phyloP scores from a whole-genome alignment of 495 filamentous ascomycete genomes.

The Hyphodiscus hymeniophilus region DNA sequence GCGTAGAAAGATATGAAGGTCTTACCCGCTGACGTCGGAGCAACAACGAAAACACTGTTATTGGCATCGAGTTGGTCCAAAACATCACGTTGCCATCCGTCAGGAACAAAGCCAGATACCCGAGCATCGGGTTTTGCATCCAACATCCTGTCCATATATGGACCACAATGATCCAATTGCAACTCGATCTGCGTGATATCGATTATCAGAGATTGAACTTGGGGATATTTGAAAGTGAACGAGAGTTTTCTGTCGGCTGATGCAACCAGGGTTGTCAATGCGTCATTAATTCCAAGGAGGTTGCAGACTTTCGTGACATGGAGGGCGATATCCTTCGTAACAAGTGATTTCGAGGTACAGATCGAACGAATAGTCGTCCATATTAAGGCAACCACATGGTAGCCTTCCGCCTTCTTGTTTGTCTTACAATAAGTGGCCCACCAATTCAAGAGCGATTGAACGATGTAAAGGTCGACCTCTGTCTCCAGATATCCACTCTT shows the following conservation, averaged over 20 bases:
- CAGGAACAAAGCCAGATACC: constrained; percentile 58
- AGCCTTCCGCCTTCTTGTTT: constrained; percentile 22
- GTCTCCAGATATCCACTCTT: constrained; percentile 23
- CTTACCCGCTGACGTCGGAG: constrained; percentile 63
- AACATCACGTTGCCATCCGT: constrained; percentile 67
- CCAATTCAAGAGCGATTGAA: constrained; percentile 27
- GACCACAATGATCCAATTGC: constrained; percentile 52
- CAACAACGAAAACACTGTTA: constrained; percentile 64
- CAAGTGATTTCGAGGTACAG: constrained; percentile 11
- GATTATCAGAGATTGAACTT: constrained; percentile 6
- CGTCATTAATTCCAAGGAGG: constrained; percentile 17
- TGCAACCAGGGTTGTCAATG: constrained; percentile 3
- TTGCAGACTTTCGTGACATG: constrained; percentile 18
- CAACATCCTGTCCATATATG: constrained; percentile 64
- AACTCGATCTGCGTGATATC: constrained; percentile 16
- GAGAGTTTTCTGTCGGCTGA: constrained; percentile 18
- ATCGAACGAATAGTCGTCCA: constrained; percentile 20
- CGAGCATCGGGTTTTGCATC: constrained; percentile 57
- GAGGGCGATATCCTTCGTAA: constrained; percentile 14
- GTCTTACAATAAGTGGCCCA: constrained; percentile 26
- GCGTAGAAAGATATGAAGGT: constrained; percentile 64
- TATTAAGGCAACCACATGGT: constrained; percentile 26
- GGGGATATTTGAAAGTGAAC: constrained; percentile 21
- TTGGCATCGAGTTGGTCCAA: constrained; percentile 63
- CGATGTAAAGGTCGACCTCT: constrained; percentile 31